Evolutionary conservation across 495 filamentous ascomycete species (phyloP).

Genomic region (Penicillium atrosanguineum): DNA sequence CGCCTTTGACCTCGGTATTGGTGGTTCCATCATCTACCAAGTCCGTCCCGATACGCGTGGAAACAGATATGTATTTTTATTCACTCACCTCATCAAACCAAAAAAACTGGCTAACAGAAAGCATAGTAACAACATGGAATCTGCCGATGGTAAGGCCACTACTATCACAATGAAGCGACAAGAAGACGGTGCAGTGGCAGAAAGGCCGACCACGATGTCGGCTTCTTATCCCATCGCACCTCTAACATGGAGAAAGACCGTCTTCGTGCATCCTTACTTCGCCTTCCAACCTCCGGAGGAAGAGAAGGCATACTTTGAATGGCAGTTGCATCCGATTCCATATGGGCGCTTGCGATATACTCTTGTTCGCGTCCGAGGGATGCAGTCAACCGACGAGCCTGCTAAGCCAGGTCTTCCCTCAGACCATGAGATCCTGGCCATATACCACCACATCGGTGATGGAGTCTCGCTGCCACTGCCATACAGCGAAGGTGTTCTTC

Average conservation of each 20-base stretch:
- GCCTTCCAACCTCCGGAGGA: not conserved
- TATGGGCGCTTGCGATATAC: conserved; percentile 6
- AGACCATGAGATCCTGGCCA: conserved; percentile 1
- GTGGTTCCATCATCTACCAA: not conserved
- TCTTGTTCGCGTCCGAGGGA: not conserved
- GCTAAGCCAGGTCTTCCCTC: not conserved
- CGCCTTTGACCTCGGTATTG: not conserved
- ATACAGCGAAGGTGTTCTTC: conserved; percentile 1
- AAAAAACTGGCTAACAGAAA: not conserved
- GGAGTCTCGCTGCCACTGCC: conserved; percentile 1
- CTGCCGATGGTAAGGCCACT: not conserved
- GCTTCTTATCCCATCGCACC: not conserved
- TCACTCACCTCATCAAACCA: not conserved
- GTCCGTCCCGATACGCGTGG: not conserved
- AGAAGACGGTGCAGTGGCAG: not conserved
- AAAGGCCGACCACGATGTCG: not conserved
- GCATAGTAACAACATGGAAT: not conserved
- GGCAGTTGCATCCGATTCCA: conserved; percentile 1
- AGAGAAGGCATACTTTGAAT: not conserved
- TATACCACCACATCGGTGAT: conserved; percentile 2
- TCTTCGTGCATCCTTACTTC: conserved; percentile 2
- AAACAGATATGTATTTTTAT: not conserved
- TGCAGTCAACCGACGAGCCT: not conserved
- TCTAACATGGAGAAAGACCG: not conserved
- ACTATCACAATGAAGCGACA: not conserved